phyloP scores from a whole-genome alignment of 352 stramenopile genomes.

The Phytophthora hibernalis region DNA sequence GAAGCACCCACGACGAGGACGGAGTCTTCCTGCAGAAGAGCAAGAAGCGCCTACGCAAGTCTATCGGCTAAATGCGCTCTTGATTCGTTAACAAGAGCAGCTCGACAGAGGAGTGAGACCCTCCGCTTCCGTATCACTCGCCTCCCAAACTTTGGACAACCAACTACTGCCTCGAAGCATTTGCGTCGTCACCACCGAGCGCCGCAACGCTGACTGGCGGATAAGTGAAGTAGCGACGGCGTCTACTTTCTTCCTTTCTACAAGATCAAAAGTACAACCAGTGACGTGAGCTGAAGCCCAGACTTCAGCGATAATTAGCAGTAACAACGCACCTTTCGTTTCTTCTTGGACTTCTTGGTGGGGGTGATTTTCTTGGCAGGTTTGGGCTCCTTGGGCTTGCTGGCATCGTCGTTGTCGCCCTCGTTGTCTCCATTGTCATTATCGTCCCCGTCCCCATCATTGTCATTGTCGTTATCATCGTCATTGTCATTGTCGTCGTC shows the following conservation, averaged over 20 bases:
- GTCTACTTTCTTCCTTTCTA: conserved; percentile 60
- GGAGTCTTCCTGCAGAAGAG: conserved; percentile 44
- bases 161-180: conserved; percentile 21
- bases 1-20: conserved; percentile 34
- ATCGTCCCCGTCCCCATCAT: conserved; percentile 19
- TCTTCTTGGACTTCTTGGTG: conserved; percentile 75
- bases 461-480: conserved; percentile 46
- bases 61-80: conserved; percentile 39
- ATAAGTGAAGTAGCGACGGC: conserved; percentile 30
- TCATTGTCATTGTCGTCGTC: conserved; percentile 45
- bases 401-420: conserved; percentile 21
- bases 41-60: conserved; percentile 52
- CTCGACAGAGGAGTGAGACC: conserved; percentile 14
- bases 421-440: conserved; percentile 12
- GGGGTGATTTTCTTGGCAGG: conserved; percentile 37
- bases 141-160: conserved; percentile 27
- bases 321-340: conserved; percentile 62
- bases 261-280: conserved; percentile 12
- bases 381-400: conserved; percentile 35
- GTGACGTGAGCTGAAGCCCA: conserved; percentile 13
- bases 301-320: conserved; percentile 9
- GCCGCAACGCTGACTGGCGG: conserved; percentile 18
- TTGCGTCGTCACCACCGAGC: conserved; percentile 16
- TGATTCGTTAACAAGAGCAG: conserved; percentile 33
- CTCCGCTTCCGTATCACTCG: conserved; percentile 16